These are phyloP conservation scores for Pleurotus sapidus DNA, from an alignment of 768 basidiomycete genomes.

Conservation along the genomic window DNA sequence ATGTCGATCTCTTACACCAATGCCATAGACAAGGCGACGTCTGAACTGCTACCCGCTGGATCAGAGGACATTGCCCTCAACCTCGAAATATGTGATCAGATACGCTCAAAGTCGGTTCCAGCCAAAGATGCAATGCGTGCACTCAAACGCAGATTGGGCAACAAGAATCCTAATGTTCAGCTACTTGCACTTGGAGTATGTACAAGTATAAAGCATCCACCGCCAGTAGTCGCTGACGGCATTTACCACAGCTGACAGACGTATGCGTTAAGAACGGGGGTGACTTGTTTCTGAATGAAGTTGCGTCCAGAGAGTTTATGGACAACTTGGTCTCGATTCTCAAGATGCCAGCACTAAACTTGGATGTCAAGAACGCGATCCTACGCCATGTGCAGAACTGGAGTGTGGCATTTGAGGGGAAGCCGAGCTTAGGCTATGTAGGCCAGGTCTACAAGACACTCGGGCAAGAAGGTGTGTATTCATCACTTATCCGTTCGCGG, in stretches of 20 bases:
- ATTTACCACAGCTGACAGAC: conserved; percentile 68
- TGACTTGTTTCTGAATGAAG: conserved; percentile 81
- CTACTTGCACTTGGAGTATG: conserved; percentile 81
- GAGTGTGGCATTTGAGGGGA: conserved; percentile 87
- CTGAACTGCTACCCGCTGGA: conserved; percentile 79
- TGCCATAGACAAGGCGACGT: conserved; percentile 85
- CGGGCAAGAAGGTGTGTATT: conserved; percentile 62
- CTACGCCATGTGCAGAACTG: conserved; percentile 88
- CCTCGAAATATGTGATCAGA: conserved; percentile 96
- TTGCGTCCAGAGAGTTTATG: conserved; percentile 89
- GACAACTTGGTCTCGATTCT: conserved; percentile 91
- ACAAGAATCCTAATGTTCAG: conserved; percentile 96
- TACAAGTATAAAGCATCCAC: conserved; percentile 12
- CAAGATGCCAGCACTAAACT: conserved; percentile 71
- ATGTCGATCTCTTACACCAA: conserved; percentile 9
- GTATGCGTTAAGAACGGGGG: conserved; percentile 97
- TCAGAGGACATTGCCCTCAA: conserved; percentile 89
- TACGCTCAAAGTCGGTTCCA: conserved; percentile 84
- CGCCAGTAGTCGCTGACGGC: not conserved
- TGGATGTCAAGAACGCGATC: conserved; percentile 80
- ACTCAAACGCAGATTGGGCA: conserved; percentile 81
- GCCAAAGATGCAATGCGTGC: conserved; percentile 88
- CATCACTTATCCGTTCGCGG: not conserved
- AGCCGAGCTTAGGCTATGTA: conserved; percentile 68
- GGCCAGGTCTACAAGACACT: conserved; percentile 79